Evolutionary conservation across 2,329 filamentous ascomycete genomes (phyloP).

Genomic region (Xylaria sp.): DNA sequence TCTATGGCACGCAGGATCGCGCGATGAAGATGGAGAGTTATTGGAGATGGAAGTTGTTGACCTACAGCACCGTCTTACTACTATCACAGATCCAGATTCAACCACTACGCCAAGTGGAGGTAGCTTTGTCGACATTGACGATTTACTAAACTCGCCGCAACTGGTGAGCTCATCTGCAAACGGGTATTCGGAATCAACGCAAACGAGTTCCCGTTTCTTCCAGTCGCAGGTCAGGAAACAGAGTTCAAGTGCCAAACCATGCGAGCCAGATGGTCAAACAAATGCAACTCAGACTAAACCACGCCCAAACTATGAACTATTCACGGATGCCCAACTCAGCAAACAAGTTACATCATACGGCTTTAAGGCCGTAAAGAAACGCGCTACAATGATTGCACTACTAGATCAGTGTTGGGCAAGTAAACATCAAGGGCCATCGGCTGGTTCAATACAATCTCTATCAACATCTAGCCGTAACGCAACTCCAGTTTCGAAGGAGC

Average conservation of each 20-base stretch:
- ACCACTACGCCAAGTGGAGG: constrained; percentile 13
- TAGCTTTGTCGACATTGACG: constrained; percentile 49
- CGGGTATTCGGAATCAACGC: constrained; percentile 4
- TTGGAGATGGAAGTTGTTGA: constrained; percentile 72
- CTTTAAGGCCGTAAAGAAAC: constrained; percentile 77
- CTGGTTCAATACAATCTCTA: constrained; percentile 32
- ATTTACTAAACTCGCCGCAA: constrained; percentile 44
- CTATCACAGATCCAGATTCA: neutral
- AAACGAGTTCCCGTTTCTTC: constrained; percentile 37
- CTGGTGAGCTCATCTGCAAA: constrained; percentile 21
- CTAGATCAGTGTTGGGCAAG: constrained; percentile 78
- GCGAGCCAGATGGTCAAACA: neutral
- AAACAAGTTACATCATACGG: constrained; percentile 72
- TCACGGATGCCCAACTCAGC: constrained; percentile 71
- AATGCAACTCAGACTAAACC: constrained; percentile 11
- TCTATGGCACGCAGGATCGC: constrained; percentile 77
- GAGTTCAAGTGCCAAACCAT: neutral
- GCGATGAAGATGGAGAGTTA: constrained; percentile 72
- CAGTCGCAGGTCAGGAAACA: constrained; percentile 31
- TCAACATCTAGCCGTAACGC: constrained; percentile 40
- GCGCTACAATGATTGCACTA: constrained; percentile 75
- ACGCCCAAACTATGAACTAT: constrained; percentile 68
- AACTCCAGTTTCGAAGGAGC: constrained; percentile 31
- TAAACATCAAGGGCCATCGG: constrained; percentile 54
- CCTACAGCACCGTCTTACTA: constrained; percentile 50